These are phyloP conservation scores for Auricularia sp. DNA, from an alignment of 768 basidiomycete genomes.

Conservation along the genomic window DNA sequence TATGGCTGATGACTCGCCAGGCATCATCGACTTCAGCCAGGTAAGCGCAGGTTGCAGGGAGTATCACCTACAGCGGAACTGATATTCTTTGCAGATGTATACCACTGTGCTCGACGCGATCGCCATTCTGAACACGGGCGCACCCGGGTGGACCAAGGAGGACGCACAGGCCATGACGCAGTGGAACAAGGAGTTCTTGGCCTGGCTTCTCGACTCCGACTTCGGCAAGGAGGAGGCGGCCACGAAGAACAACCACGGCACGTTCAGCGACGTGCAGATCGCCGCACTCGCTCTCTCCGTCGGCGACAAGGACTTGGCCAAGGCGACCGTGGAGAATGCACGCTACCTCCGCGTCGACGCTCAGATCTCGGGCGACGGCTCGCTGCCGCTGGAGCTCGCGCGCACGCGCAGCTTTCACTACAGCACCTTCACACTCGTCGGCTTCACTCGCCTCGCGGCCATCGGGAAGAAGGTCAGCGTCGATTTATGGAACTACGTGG, in stretches of 20 bases:
- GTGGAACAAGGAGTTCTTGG: background rate
- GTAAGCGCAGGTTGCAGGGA: background rate
- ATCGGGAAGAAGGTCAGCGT: background rate
- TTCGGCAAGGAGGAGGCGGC: background rate
- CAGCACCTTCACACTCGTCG: background rate
- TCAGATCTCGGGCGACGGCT: background rate
- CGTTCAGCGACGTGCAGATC: background rate
- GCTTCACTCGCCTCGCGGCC: background rate
- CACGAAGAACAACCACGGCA: conserved; percentile 1
- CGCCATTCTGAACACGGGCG: background rate
- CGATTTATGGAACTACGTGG: background rate
- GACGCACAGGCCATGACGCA: background rate
- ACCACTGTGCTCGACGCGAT: background rate
- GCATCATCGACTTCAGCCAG: conserved; percentile 2
- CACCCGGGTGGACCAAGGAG: background rate
- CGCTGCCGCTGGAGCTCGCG: background rate
- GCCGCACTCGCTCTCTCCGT: background rate
- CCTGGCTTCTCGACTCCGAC: background rate
- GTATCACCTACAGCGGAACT: background rate
- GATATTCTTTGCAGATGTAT: background rate
- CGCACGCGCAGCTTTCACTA: conserved; percentile 1
- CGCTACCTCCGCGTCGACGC: background rate
- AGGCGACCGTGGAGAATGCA: background rate
- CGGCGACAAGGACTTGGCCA: background rate
- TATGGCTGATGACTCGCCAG: background rate